Evolutionary conservation across 805 yeast species (phyloP).

Genomic region (Lipomyces lipofer): DNA sequence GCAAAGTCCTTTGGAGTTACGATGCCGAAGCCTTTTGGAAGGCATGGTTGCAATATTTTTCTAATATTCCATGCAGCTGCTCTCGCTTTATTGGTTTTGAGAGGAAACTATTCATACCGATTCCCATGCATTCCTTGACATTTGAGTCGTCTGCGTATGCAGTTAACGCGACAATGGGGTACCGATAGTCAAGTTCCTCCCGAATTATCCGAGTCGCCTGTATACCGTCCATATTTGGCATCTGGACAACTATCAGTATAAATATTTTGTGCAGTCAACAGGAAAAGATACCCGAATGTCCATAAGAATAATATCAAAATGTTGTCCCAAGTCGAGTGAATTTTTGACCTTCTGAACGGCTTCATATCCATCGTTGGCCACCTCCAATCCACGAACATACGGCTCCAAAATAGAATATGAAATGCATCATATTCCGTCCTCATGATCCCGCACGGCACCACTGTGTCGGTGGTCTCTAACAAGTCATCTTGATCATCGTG

Average conservation of each 20-base stretch:
- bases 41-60: conserved; percentile 57
- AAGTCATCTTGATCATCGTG: neutral
- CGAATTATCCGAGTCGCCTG: conserved; percentile 76
- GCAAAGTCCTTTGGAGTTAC: too few species aligned
- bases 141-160: conserved; percentile 93
- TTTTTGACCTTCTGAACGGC: conserved; percentile 68
- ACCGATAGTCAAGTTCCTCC: conserved; percentile 53
- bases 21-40: conserved; percentile 39
- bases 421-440: conserved; percentile 1
- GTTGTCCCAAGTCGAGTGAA: conserved; percentile 37
- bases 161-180: conserved; percentile 88
- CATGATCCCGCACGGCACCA: neutral
- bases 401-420: neutral
- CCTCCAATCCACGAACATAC: conserved; percentile 58
- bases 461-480: neutral
- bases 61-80: conserved; percentile 37
- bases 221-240: conserved; percentile 90
- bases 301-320: conserved; percentile 80
- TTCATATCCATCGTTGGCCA: conserved; percentile 89
- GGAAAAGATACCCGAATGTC: conserved; percentile 63
- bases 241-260: conserved; percentile 36
- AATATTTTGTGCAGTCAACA: neutral
- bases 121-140: conserved; percentile 74
- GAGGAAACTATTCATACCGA: conserved; percentile 88
- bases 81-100: conserved; percentile 81